Base-by-base conservation (phyloP, 2,329 filamentous ascomycete genomes). In the Acrocalymma vagum region DNA sequence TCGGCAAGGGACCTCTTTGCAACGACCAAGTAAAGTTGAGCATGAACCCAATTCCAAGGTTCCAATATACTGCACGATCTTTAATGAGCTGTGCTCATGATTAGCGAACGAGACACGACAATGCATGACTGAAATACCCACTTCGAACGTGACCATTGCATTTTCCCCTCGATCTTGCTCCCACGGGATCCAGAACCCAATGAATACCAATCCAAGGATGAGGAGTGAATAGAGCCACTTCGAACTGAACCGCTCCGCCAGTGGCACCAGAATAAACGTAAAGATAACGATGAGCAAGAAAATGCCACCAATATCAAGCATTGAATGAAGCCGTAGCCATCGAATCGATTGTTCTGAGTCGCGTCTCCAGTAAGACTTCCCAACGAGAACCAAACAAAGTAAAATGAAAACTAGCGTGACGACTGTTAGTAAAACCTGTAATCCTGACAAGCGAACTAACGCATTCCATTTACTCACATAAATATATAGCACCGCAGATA, bases 341-440 rank as follows among this genome's bases (percentile, higher is more conserved):
- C 80, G 11, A 85, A 74, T 82, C 82, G 85, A 0, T 81, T 82
- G 56, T 84, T 85, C 61, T n/a, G n/a, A n/a, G n/a, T n/a, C n/a
- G n/a, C n/a, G n/a, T n/a, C n/a, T n/a, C n/a, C n/a, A n/a, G n/a
- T n/a, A n/a, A n/a, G n/a, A n/a, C n/a, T n/a, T n/a, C n/a, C n/a
- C n/a, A n/a, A n/a, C n/a, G n/a, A n/a, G n/a, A n/a, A n/a, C n/a
- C n/a, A n/a, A n/a, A n/a, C n/a, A n/a, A n/a, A n/a, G n/a, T n/a
- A n/a, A n/a, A n/a, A n/a, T n/a, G n/a, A n/a, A n/a, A n/a, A n/a
- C n/a, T n/a, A n/a, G n/a, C n/a, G n/a, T n/a, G n/a, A n/a, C n/a
- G n/a, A n/a, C n/a, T n/a, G n/a, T n/a, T n/a, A n/a, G n/a, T n/a
- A n/a, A n/a, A n/a, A n/a, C n/a, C n/a, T n/a, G n/a, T n/a, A n/a